Percentiles rank a stretch among this genome's conserved stretches.
These are phyloP conservation scores for Gynostemma pentaphyllum DNA, from an alignment of 306 rosid species.

Conservation along the genomic window DNA sequence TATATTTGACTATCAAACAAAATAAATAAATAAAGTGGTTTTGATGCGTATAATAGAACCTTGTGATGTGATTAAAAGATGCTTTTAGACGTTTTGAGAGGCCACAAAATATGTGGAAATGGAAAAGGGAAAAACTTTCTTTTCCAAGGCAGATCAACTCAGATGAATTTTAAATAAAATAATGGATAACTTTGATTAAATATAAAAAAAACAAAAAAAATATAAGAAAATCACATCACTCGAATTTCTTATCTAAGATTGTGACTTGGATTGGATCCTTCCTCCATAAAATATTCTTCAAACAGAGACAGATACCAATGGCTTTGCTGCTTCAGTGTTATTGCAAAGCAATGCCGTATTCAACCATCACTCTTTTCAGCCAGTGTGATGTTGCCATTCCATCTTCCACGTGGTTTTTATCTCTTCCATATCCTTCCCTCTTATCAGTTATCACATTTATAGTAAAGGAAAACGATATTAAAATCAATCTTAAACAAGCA, in stretches of 20 bases:
- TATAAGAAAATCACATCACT: no score
- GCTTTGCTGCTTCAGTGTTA: not conserved
- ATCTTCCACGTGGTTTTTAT: not conserved
- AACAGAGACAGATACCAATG: not conserved
- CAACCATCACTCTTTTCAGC: not conserved
- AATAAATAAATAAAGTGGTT: no score
- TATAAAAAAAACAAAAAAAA: not conserved
- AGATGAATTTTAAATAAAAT: not conserved
- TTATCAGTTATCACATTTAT: not conserved
- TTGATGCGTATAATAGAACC: no score
- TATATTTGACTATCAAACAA: no score
- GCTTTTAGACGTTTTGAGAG: no score
- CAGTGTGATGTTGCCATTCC: not conserved
- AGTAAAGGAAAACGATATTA: not conserved
- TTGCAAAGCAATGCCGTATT: not conserved
- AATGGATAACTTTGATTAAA: not conserved
- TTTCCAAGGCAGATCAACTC: not conserved
- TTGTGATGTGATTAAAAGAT: no score
- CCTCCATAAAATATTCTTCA: no score
- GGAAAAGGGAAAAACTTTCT: not conserved
- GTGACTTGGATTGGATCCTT: no score
- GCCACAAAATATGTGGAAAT: not conserved
- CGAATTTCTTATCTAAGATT: no score
- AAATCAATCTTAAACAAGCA: no score
- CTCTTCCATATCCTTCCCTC: not conserved